A percentile compares a stretch with the other conserved stretches of the same genome.
phyloP scores from a whole-genome alignment of 306 rosid species.

The Vigna unguiculata region DNA sequence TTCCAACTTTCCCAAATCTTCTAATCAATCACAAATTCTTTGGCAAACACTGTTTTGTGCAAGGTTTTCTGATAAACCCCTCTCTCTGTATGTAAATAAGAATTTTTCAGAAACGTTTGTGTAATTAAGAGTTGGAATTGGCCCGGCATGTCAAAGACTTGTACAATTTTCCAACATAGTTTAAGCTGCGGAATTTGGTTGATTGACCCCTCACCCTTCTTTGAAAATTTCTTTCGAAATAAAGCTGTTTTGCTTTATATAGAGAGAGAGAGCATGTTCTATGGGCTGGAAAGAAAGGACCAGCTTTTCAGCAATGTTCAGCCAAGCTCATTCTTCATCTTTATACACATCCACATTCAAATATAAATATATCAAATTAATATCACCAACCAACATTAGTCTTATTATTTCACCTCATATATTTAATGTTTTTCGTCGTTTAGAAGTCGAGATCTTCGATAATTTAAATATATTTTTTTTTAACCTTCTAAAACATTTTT shows the following conservation, averaged over 20 bases:
- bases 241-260: slow-evolving; percentile 39
- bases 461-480: no score
- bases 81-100: not conserved
- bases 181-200: slow-evolving; percentile 42
- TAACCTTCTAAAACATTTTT: no score
- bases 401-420: no score
- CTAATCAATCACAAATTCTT: not conserved
- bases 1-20: not conserved
- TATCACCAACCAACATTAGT: no score
- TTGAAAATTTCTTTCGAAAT: slow-evolving; percentile 46
- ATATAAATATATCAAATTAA: not conserved
- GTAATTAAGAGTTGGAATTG: slow-evolving; percentile 13
- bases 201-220: slow-evolving; percentile 56
- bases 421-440: no score
- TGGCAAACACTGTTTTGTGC: not conserved
- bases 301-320: slow-evolving; percentile 68
- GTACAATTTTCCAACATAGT: slow-evolving; percentile 6
- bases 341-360: not conserved
- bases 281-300: slow-evolving; percentile 63
- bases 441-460: no score
- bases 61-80: not conserved
- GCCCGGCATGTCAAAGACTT: slow-evolving; percentile 18
- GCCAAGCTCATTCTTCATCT: slow-evolving; percentile 45
- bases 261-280: slow-evolving; percentile 47
- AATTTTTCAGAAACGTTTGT: not conserved